These are phyloP conservation scores for Phaffia tasmanica DNA, from an alignment of 768 basidiomycete species.

Conservation along the genomic window DNA sequence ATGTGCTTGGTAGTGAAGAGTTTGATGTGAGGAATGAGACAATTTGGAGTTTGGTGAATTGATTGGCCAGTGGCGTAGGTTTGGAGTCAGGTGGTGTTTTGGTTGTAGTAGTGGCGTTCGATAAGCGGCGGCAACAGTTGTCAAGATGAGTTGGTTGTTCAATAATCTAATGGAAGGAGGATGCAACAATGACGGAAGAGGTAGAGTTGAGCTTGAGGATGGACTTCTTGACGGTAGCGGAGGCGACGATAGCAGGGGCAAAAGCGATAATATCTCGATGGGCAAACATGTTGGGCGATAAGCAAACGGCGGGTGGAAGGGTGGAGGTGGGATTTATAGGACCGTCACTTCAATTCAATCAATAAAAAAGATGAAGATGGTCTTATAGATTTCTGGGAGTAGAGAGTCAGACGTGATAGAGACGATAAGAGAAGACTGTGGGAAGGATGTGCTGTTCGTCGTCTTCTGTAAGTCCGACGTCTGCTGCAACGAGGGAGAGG, in stretches of 20 bases:
- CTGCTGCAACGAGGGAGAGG: no score
- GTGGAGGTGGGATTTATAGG: no score
- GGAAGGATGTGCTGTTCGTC: no score
- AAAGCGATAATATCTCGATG: background rate
- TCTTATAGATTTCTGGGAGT: no score
- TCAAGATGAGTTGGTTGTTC: slow-evolving; percentile 3
- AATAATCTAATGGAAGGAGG: background rate
- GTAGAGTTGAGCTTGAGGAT: background rate
- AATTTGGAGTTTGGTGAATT: background rate
- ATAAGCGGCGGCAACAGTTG: background rate
- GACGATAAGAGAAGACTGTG: no score
- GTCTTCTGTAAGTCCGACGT: no score
- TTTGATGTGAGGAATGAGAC: background rate
- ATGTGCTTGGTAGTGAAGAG: background rate
- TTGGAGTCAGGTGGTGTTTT: background rate
- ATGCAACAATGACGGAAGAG: slow-evolving; percentile 4
- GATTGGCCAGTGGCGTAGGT: background rate
- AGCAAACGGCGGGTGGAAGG: no score
- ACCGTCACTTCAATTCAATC: no score
- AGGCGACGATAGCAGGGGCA: slow-evolving; percentile 1
- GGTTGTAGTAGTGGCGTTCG: background rate
- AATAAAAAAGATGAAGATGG: no score
- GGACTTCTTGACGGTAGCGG: background rate
- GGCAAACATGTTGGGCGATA: no score
- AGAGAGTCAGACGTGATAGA: no score